Evolutionary conservation across 306 rosid genomes (phyloP).

Genomic region (Dalbergia cultrata): DNA sequence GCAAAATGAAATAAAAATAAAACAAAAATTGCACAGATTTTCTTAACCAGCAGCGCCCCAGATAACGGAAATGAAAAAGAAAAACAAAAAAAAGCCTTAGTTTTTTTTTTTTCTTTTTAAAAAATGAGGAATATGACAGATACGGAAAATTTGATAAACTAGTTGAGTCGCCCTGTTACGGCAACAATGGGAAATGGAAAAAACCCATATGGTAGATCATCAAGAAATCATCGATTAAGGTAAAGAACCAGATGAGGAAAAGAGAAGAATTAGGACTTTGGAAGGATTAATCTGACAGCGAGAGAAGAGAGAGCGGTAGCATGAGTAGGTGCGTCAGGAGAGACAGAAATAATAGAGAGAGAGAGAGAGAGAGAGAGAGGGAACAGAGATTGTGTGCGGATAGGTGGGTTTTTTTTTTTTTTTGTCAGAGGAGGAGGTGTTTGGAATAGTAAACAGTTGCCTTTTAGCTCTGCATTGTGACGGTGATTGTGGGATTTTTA

Average conservation of each 20-base stretch:
- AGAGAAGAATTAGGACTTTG: conserved; percentile 38
- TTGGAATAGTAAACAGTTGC: too few species aligned
- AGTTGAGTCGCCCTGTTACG: not conserved
- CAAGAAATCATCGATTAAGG: not conserved
- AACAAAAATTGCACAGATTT: conserved; percentile 26
- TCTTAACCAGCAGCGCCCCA: not conserved
- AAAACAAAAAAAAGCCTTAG: not conserved
- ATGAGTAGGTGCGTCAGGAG: not conserved
- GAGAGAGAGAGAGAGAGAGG: not conserved
- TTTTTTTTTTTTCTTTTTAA: not conserved
- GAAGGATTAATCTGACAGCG: conserved; percentile 30
- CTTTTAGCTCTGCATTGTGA: too few species aligned
- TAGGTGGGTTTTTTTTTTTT: too few species aligned
- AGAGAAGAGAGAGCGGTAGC: not conserved
- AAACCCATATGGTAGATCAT: not conserved
- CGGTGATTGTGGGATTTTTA: too few species aligned
- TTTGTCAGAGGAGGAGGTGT: too few species aligned
- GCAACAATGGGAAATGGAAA: not conserved
- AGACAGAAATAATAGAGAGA: not conserved
- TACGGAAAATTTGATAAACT: not conserved
- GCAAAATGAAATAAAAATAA: not conserved
- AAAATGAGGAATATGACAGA: not conserved
- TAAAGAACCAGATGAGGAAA: not conserved
- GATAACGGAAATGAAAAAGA: not conserved
- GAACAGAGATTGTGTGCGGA: too few species aligned